phyloP scores from a whole-genome alignment of 1,139 yeast species.

The Hyphopichia pseudoburtonii region DNA sequence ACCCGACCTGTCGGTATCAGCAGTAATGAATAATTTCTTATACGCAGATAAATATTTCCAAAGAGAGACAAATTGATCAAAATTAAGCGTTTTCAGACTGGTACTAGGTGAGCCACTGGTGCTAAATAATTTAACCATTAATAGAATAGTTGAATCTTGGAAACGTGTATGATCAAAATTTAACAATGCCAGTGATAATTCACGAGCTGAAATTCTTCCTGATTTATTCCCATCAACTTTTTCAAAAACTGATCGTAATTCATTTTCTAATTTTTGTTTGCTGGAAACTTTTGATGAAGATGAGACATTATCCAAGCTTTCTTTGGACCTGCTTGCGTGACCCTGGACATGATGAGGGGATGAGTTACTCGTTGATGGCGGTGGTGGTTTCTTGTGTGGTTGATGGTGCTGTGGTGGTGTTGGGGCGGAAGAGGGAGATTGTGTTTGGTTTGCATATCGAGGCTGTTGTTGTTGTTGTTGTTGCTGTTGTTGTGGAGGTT shows the following conservation, averaged over 20 bases:
- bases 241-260: constrained; percentile 54
- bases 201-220: constrained; percentile 59
- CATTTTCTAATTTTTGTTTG: constrained; percentile 46
- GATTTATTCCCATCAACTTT: constrained; percentile 54
- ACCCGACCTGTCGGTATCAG: constrained; percentile 61
- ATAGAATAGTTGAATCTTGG: constrained; percentile 58
- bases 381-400: constrained; percentile 20
- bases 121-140: constrained; percentile 65
- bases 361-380: constrained; percentile 6
- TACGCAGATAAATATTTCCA: constrained; percentile 77
- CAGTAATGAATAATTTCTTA: constrained; percentile 63
- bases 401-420: constrained; percentile 8
- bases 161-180: constrained; percentile 68
- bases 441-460: too few species aligned
- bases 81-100: constrained; percentile 43
- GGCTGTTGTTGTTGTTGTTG: constrained; percentile 6
- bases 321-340: constrained; percentile 13
- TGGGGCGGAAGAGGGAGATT: too few species aligned
- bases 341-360: constrained; percentile 5
- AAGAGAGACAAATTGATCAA: constrained; percentile 66
- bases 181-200: constrained; percentile 60
- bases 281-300: constrained; percentile 10
- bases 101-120: constrained; percentile 44
- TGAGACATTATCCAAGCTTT: constrained; percentile 13
- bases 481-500: constrained; percentile 11